Evolutionary conservation across 768 basidiomycete genomes (phyloP).

Genomic region (Xanthoconium purpureum): DNA sequence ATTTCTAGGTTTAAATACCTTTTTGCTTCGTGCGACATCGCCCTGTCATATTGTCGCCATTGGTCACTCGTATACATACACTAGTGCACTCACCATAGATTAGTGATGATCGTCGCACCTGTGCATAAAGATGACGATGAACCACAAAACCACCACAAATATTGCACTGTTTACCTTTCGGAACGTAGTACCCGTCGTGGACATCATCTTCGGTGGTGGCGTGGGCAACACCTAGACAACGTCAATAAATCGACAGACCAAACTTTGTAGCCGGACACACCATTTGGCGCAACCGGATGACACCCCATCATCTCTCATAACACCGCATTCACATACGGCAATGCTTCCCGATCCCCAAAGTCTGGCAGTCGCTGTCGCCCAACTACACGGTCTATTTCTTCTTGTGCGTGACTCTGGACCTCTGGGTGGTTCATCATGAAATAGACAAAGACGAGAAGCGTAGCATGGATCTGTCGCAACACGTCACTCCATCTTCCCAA

Average conservation of each 20-base stretch:
- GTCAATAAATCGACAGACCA: neutral
- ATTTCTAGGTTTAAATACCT: constrained; percentile 32
- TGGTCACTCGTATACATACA: neutral
- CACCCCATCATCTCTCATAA: constrained; percentile 33
- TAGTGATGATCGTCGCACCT: constrained; percentile 11
- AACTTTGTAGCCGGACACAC: constrained; percentile 6
- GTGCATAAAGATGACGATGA: neutral
- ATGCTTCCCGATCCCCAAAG: no score
- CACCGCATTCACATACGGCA: constrained; percentile 28
- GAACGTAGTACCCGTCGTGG: constrained; percentile 37
- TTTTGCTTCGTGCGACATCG: constrained; percentile 38
- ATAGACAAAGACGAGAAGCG: constrained; percentile 27
- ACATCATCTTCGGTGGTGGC: constrained; percentile 30
- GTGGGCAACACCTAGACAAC: constrained; percentile 39
- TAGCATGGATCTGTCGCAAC: neutral
- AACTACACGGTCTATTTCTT: constrained; percentile 32
- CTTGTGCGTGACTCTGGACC: constrained; percentile 10
- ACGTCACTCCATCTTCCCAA: no score
- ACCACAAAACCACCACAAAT: no score
- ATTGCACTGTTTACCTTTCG: constrained; percentile 9
- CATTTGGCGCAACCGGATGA: constrained; percentile 24
- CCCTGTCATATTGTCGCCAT: constrained; percentile 26
- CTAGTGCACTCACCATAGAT: constrained; percentile 6
- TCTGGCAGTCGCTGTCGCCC: constrained; percentile 14
- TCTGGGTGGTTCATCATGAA: constrained; percentile 31